Percentiles rank a stretch among this genome's conserved stretches.
phyloP scores from a whole-genome alignment of 768 basidiomycete species.

The Pholiota molesta region DNA sequence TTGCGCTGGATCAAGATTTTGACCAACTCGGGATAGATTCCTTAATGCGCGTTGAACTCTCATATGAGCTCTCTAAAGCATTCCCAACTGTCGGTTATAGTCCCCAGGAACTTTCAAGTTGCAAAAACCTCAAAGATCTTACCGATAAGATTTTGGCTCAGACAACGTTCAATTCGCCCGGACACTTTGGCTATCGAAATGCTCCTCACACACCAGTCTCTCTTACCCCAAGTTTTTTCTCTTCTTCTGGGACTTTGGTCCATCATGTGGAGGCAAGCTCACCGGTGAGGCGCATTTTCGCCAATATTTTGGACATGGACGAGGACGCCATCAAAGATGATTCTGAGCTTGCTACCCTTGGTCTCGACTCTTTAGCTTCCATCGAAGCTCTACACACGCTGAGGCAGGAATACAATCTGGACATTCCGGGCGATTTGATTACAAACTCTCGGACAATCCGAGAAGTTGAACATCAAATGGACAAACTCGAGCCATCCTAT shows the following conservation, averaged over 20 bases:
- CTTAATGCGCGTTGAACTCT: slow-evolving; percentile 62
- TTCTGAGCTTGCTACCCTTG: slow-evolving; percentile 49
- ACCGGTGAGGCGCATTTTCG: slow-evolving; percentile 17
- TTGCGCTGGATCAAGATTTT: slow-evolving; percentile 45
- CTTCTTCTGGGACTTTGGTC: slow-evolving; percentile 44
- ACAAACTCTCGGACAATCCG: slow-evolving; percentile 39
- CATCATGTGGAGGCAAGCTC: background rate
- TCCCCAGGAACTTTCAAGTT: slow-evolving; percentile 30
- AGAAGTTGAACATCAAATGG: slow-evolving; percentile 37
- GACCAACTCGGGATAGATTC: slow-evolving; percentile 65
- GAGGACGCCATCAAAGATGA: slow-evolving; percentile 44
- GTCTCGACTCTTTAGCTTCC: slow-evolving; percentile 66
- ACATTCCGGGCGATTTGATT: slow-evolving; percentile 50
- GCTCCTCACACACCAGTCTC: slow-evolving; percentile 16
- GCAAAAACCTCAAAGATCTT: slow-evolving; percentile 41
- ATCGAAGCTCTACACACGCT: slow-evolving; percentile 62
- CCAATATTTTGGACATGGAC: slow-evolving; percentile 26
- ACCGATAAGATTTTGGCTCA: slow-evolving; percentile 26
- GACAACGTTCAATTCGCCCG: background rate
- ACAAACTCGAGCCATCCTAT: slow-evolving; percentile 9
- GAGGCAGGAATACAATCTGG: slow-evolving; percentile 39
- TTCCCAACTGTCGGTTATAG: slow-evolving; percentile 37
- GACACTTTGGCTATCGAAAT: background rate
- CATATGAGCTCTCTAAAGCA: slow-evolving; percentile 34
- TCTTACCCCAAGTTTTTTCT: slow-evolving; percentile 11